These are phyloP conservation scores for Cercospora zeae-maydis DNA, from an alignment of 2,329 filamentous ascomycete species.

Conservation along the genomic window DNA sequence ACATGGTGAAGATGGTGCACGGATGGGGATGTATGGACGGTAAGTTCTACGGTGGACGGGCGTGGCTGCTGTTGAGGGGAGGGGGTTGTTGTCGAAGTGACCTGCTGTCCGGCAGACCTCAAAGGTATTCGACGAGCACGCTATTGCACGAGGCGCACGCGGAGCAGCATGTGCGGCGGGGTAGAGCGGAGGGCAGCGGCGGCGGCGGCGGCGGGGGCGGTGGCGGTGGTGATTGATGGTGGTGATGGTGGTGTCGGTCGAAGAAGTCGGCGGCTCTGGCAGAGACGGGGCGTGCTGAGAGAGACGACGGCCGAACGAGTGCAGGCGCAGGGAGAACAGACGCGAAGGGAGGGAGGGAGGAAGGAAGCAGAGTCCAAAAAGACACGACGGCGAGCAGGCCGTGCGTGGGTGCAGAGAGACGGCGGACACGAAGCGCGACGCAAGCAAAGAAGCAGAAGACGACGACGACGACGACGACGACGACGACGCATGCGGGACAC, in stretches of 20 bases:
- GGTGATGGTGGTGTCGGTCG: no score
- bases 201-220: not conserved
- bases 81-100: slow-evolving; percentile 45
- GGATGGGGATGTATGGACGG: slow-evolving; percentile 11
- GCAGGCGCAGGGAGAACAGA: not conserved
- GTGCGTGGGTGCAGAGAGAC: not conserved
- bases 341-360: not conserved
- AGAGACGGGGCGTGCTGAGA: not conserved
- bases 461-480: no score
- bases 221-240: not conserved
- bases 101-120: slow-evolving; percentile 84
- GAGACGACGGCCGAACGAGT: not conserved
- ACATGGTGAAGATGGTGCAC: slow-evolving; percentile 38
- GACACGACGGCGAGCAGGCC: not conserved
- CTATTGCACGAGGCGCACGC: not conserved
- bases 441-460: not conserved
- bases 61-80: not conserved
- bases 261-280: not conserved
- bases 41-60: not conserved
- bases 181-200: no score
- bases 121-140: slow-evolving; percentile 56
- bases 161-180: not conserved
- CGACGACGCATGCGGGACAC: not conserved
- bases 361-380: not conserved
- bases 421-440: not conserved